These are phyloP conservation scores for Rhododendron kiyosumense DNA, from an alignment of 148 eudicot species.

Conservation along the genomic window DNA sequence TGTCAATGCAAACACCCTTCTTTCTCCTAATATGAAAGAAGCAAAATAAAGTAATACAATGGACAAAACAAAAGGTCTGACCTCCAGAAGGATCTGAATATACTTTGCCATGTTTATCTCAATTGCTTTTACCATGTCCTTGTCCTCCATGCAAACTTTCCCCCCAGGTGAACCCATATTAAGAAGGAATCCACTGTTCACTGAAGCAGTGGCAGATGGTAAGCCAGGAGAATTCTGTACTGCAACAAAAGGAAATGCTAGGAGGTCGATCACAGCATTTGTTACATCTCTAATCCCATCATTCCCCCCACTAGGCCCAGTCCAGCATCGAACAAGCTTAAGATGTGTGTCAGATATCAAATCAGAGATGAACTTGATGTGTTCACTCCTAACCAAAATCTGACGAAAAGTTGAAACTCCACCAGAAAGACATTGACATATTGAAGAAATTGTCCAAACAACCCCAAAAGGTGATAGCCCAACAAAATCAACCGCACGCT, in stretches of 20 bases:
- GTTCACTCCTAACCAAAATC: conserved; percentile 63
- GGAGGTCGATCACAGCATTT: conserved; percentile 75
- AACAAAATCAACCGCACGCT: conserved; percentile 33
- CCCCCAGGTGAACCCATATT: conserved; percentile 91
- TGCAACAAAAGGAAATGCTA: conserved; percentile 98
- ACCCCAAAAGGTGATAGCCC: conserved; percentile 88
- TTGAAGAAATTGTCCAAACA: conserved; percentile 78
- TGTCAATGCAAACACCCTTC: background rate
- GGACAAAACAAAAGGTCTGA: conserved; percentile 14
- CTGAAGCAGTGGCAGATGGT: conserved; percentile 89
- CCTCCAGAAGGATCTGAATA: conserved; percentile 77
- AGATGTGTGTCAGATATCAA: conserved; percentile 73
- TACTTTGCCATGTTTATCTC: conserved; percentile 69
- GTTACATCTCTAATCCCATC: conserved; percentile 59
- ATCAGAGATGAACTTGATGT: conserved; percentile 57
- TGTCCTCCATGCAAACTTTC: conserved; percentile 74
- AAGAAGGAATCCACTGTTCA: conserved; percentile 77
- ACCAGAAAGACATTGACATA: conserved; percentile 87
- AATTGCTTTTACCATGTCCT: conserved; percentile 71
- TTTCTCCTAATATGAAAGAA: background rate
- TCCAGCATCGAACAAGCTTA: conserved; percentile 64
- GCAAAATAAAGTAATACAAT: background rate
- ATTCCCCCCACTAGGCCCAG: conserved; percentile 87
- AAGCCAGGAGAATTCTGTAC: conserved; percentile 65
- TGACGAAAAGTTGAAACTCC: conserved; percentile 75